These are phyloP conservation scores for Suhomyces panamericanus DNA, from an alignment of 1,139 yeast species.

Conservation along the genomic window DNA sequence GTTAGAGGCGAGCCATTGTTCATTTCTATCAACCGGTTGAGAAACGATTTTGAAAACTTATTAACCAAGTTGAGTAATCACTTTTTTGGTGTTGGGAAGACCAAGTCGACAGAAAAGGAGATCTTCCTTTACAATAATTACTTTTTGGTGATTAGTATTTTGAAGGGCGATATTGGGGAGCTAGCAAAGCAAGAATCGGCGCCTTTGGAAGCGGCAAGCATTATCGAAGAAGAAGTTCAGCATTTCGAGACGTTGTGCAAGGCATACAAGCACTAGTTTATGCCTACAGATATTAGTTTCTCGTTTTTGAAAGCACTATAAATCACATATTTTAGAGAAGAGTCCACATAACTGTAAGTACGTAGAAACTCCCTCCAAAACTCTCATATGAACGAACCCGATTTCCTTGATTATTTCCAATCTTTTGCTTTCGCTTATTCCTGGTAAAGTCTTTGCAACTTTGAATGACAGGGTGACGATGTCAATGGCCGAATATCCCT, in stretches of 20 bases:
- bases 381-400: slow-evolving; percentile 88
- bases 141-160: slow-evolving; percentile 51
- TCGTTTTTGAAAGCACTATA: neutral
- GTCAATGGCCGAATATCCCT: slow-evolving; percentile 93
- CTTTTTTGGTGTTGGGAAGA: slow-evolving; percentile 36
- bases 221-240: slow-evolving; percentile 56
- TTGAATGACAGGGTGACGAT: slow-evolving; percentile 87
- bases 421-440: slow-evolving; percentile 63
- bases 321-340: slow-evolving; percentile 59
- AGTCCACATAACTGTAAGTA: slow-evolving; percentile 84
- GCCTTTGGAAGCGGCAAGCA: slow-evolving; percentile 34
- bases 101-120: slow-evolving; percentile 54
- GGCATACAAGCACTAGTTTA: slow-evolving; percentile 45
- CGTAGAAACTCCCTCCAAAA: slow-evolving; percentile 89
- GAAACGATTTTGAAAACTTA: slow-evolving; percentile 77
- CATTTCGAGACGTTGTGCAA: slow-evolving; percentile 64
- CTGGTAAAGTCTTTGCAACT: slow-evolving; percentile 75
- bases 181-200: slow-evolving; percentile 34
- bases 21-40: slow-evolving; percentile 63
- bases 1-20: slow-evolving; percentile 67
- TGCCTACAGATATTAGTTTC: neutral
- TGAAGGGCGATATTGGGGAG: slow-evolving; percentile 49
- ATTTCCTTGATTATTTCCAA: slow-evolving; percentile 80
- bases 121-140: slow-evolving; percentile 78
- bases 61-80: slow-evolving; percentile 65